These are phyloP conservation scores for Sporothrix pseudoabietina DNA, from an alignment of 2,329 filamentous ascomycete species.

Conservation along the genomic window DNA sequence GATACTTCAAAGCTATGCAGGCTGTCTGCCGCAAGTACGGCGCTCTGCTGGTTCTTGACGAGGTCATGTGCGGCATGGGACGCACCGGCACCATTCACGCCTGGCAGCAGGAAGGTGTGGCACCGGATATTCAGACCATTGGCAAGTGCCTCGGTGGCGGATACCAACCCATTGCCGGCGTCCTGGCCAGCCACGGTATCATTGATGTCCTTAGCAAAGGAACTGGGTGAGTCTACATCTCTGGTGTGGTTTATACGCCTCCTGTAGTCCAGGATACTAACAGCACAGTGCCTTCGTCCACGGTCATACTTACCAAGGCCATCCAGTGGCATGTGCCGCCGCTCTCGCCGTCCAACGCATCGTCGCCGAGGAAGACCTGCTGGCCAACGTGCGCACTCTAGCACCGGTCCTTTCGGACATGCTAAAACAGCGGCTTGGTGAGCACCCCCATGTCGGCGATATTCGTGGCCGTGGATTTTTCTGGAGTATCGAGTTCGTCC, in stretches of 20 bases:
- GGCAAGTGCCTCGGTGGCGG: slow-evolving; percentile 66
- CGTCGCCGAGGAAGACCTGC: slow-evolving; percentile 42
- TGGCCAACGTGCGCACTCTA: slow-evolving; percentile 43
- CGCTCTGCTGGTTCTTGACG: slow-evolving; percentile 58
- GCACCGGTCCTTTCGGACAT: slow-evolving; percentile 40
- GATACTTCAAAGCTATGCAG: slow-evolving; percentile 54
- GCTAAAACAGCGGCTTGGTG: slow-evolving; percentile 40
- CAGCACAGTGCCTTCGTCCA: slow-evolving; percentile 54
- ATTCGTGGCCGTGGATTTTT: slow-evolving; percentile 50
- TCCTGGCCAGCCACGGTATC: slow-evolving; percentile 56
- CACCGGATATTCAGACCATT: slow-evolving; percentile 63
- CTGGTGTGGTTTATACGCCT: too few species aligned
- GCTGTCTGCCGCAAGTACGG: slow-evolving; percentile 58
- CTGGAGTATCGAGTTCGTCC: slow-evolving; percentile 49
- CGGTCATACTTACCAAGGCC: slow-evolving; percentile 59
- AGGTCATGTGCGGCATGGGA: slow-evolving; percentile 71
- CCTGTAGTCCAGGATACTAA: not conserved
- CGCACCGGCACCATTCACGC: slow-evolving; percentile 63
- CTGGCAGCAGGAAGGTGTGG: slow-evolving; percentile 62
- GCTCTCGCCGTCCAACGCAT: slow-evolving; percentile 48
- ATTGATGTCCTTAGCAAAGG: slow-evolving; percentile 50
- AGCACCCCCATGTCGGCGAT: slow-evolving; percentile 47
- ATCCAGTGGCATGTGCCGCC: slow-evolving; percentile 46
- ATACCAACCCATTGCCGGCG: slow-evolving; percentile 61
- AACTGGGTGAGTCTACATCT: slow-evolving; percentile 40